These are phyloP conservation scores for Trypanosoma conorhini DNA, from an alignment of 208 protist species.

Conservation along the genomic window DNA sequence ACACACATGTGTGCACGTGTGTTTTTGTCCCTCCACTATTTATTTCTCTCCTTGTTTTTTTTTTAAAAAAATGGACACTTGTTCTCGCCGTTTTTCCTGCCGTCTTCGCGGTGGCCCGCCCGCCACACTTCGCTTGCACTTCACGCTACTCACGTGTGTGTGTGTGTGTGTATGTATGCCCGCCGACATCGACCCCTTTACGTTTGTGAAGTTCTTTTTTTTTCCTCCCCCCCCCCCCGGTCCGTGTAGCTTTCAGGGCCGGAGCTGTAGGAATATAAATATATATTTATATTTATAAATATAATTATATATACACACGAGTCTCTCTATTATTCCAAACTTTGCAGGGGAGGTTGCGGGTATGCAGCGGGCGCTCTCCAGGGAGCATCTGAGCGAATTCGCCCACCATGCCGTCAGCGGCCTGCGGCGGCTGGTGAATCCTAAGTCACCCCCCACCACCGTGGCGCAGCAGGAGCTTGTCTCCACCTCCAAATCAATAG, in stretches of 20 bases:
- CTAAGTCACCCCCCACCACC: conserved; percentile 41
- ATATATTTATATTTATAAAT: neutral
- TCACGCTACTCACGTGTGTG: too few relatives aligned
- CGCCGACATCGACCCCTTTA: too few relatives aligned
- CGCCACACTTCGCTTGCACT: too few relatives aligned
- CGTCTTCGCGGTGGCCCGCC: too few relatives aligned
- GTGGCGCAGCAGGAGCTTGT: conserved; percentile 53
- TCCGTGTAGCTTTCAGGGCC: too few relatives aligned
- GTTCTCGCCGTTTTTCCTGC: too few relatives aligned
- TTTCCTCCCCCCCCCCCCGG: too few relatives aligned
- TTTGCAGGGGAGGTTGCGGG: neutral
- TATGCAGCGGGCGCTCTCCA: conserved; percentile 44
- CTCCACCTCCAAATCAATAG: conserved; percentile 46
- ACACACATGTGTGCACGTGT: neutral
- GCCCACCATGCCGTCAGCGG: conserved; percentile 63
- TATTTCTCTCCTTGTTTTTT: neutral
- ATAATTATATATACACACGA: neutral
- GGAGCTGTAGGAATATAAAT: neutral
- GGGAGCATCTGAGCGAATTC: conserved; percentile 54
- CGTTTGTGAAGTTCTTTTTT: too few relatives aligned
- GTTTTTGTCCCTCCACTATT: conserved; percentile 5
- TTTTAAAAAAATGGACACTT: too few relatives aligned
- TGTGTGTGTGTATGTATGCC: too few relatives aligned
- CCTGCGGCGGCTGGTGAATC: conserved; percentile 55
- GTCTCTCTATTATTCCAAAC: neutral